Base-by-base conservation (phyloP, 495 filamentous ascomycete genomes). In the Pseudoneurospora amorphoporcata region DNA sequence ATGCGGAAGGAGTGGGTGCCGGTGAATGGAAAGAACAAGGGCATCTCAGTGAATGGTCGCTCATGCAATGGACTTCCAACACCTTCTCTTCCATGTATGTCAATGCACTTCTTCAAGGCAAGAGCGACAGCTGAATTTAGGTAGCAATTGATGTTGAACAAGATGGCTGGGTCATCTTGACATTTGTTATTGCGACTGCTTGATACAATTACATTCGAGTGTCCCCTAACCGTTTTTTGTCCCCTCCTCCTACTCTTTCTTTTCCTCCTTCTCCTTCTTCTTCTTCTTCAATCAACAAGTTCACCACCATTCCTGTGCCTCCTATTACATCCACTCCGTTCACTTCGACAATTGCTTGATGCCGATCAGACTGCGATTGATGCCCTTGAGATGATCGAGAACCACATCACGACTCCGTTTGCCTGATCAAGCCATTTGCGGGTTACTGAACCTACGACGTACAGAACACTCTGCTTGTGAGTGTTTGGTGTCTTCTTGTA, bases 391-490 rank as follows among this genome's bases (percentile, higher is more conserved):
- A 23, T 53, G 9, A 53, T 53, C 4, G 8, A 19, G 45, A 4
- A 53, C 23, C 23, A 23, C 23, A 23, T 23, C 23, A 23, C 23
- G 23, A 23, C 23, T 23, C 23, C 23, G 23, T 93, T 94, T 74
- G 95, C 96, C 81, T 92, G 91, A 82, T 99, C 94, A 88, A 97
- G 89, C 94, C 96, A 99, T 84, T 94, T 93, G 83, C 95, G 92
- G 81, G 94, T 94, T 90, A 99, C 94, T 87, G 94, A 97, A 88
- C 98, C 96, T 96, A 99, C 93, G 85, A 98, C 94, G 90, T 99
- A 99, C 85, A 99, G 90, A 79, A 98, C 94, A 82, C 95, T 96
- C 85, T 98, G 86, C 85, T 99, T 99, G 88, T 98, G 94, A 79
- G 94, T 95, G 77, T 88, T 88, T 68, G 94, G 94, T 75, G 94